A percentile compares a stretch with the other conserved stretches of the same genome.
Conservation (phyloP, 2,329 filamentous ascomycete genomes). For the Tolypocladium pustulatum region DNA sequence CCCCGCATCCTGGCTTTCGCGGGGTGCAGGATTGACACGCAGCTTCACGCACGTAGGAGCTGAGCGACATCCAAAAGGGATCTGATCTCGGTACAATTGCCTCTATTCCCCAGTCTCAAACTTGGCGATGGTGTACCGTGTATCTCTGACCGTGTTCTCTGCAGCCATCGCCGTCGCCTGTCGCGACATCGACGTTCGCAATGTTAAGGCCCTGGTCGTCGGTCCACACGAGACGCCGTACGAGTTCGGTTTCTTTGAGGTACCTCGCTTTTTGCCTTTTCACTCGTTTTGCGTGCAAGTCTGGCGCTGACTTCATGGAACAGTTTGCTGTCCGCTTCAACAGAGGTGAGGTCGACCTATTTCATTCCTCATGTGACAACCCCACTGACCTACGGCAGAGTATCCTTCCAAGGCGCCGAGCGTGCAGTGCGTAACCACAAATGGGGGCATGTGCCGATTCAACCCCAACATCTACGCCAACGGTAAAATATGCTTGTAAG, state of each 20-base stretch:
- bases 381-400: slow-evolving; percentile 37
- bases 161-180: slow-evolving; percentile 78
- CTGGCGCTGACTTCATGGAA: not conserved
- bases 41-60: slow-evolving; percentile 47
- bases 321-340: slow-evolving; percentile 71
- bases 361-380: not conserved
- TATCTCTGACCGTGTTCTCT: not conserved
- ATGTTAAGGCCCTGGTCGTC: slow-evolving; percentile 78
- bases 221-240: slow-evolving; percentile 92
- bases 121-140: not conserved
- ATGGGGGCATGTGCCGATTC: slow-evolving; percentile 78
- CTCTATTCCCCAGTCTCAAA: not conserved
- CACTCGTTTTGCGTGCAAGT: not conserved
- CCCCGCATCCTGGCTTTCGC: slow-evolving; percentile 16
- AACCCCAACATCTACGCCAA: slow-evolving; percentile 93
- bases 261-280: slow-evolving; percentile 27
- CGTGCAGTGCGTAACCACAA: slow-evolving; percentile 70
- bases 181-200: slow-evolving; percentile 77
- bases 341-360: slow-evolving; percentile 40
- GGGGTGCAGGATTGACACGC: slow-evolving; percentile 4
- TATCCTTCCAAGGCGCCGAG: slow-evolving; percentile 63
- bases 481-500: slow-evolving; percentile 87
- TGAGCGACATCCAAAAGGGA: slow-evolving; percentile 74
- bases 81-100: slow-evolving; percentile 65
- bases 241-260: slow-evolving; percentile 96